A percentile compares a stretch with the other conserved stretches of the same genome.
phyloP scores from a whole-genome alignment of 805 yeast genomes.

The Pichia thaimueangensis region DNA sequence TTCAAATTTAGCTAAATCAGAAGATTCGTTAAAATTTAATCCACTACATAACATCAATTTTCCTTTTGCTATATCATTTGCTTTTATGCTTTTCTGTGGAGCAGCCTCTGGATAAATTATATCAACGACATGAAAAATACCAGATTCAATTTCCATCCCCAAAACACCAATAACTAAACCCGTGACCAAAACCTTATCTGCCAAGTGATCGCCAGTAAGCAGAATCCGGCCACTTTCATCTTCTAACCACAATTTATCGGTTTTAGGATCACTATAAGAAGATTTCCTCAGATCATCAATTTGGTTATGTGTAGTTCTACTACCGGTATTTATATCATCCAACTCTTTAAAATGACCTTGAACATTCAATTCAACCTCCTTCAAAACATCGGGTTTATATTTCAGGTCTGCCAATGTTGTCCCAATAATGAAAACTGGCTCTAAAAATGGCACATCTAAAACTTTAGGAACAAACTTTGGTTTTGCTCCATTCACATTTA shows the following conservation, averaged over 20 bases:
- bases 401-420: constrained; percentile 80
- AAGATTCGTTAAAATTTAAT: constrained; percentile 44
- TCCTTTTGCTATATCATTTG: constrained; percentile 16
- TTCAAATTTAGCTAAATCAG: constrained; percentile 39
- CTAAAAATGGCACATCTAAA: constrained; percentile 56
- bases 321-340: constrained; percentile 5
- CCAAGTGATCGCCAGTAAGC: constrained; percentile 56
- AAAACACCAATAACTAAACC: constrained; percentile 83
- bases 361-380: constrained; percentile 62
- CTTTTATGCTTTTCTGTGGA: constrained; percentile 37
- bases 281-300: constrained; percentile 29
- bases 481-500: constrained; percentile 30
- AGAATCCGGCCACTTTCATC: constrained; percentile 89
- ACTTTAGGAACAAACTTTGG: constrained; percentile 38
- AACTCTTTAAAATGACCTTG: constrained; percentile 42
- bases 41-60: constrained; percentile 78
- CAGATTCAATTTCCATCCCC: constrained; percentile 81
- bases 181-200: constrained; percentile 65
- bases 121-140: constrained; percentile 79
- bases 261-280: constrained; percentile 48
- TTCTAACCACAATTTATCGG: constrained; percentile 68
- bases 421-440: constrained; percentile 78
- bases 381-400: constrained; percentile 76
- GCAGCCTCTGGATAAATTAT: constrained; percentile 63
- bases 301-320: constrained; percentile 15